These are phyloP conservation scores for Euphorbia pulcherrima DNA, from an alignment of 345 rosid genomes.

Conservation along the genomic window DNA sequence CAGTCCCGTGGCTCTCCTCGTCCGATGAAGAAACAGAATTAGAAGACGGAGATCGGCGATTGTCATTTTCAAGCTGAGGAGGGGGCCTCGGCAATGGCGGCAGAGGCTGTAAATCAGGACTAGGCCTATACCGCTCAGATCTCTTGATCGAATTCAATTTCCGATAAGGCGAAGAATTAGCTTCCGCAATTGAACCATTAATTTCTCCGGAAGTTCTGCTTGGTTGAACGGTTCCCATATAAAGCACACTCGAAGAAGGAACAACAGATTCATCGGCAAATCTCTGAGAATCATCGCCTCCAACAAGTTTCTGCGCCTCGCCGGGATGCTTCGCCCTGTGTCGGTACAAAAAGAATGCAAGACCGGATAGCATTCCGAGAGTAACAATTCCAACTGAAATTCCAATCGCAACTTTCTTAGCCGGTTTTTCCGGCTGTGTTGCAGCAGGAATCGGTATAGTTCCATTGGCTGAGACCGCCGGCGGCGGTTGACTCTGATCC, in stretches of 20 bases:
- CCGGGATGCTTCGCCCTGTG: slow-evolving; percentile 57
- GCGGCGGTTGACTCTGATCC: slow-evolving; percentile 45
- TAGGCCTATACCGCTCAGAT: slow-evolving; percentile 86
- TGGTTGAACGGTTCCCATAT: slow-evolving; percentile 90
- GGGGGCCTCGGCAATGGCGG: slow-evolving; percentile 67
- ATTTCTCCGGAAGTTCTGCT: slow-evolving; percentile 43
- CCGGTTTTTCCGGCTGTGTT: slow-evolving; percentile 67
- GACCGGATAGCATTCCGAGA: slow-evolving; percentile 82
- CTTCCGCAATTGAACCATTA: slow-evolving; percentile 25
- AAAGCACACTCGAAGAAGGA: slow-evolving; percentile 69
- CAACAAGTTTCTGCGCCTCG: slow-evolving; percentile 74
- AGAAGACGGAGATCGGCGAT: slow-evolving; percentile 42
- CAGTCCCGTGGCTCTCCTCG: slow-evolving; percentile 56
- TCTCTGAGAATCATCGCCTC: slow-evolving; percentile 44
- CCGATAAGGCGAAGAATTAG: slow-evolving; percentile 63
- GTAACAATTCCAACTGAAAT: slow-evolving; percentile 91
- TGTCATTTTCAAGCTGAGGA: slow-evolving; percentile 9
- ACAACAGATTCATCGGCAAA: slow-evolving; percentile 45
- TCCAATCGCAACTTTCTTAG: slow-evolving; percentile 74
- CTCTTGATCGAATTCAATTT: slow-evolving; percentile 61
- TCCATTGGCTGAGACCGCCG: slow-evolving; percentile 46
- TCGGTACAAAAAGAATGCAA: slow-evolving; percentile 79
- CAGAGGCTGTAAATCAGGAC: slow-evolving; percentile 92
- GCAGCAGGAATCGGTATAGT: slow-evolving; percentile 60
- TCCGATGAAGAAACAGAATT: slow-evolving; percentile 48